A percentile compares a stretch with the other conserved stretches of the same genome.
Evolutionary conservation across 1,284 basidiomycete genomes (phyloP).

Genomic region (Entoloma clypeatum): DNA sequence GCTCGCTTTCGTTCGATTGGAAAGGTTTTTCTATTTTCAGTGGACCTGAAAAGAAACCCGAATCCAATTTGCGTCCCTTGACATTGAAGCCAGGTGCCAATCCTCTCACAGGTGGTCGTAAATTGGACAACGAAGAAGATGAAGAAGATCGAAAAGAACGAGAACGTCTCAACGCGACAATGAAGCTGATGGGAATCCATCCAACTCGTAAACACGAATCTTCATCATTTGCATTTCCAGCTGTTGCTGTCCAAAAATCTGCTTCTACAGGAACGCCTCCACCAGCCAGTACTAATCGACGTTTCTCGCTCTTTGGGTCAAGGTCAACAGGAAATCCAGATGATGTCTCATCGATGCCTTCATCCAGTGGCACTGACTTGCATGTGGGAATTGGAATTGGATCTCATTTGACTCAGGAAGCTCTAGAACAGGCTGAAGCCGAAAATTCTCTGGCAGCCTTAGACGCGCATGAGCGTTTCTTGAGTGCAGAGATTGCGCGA

Average conservation of each 20-base stretch:
- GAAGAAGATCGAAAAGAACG: slow-evolving; percentile 84
- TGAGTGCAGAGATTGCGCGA: slow-evolving; percentile 73
- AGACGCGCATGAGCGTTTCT: slow-evolving; percentile 68
- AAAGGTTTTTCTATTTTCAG: slow-evolving; percentile 67
- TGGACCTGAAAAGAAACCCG: slow-evolving; percentile 56
- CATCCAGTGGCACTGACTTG: slow-evolving; percentile 31
- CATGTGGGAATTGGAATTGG: slow-evolving; percentile 38
- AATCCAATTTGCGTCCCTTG: slow-evolving; percentile 63
- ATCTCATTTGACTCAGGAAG: slow-evolving; percentile 64
- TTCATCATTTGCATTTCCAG: slow-evolving; percentile 31
- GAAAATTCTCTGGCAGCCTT: slow-evolving; percentile 67
- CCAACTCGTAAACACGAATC: slow-evolving; percentile 41
- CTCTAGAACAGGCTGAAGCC: slow-evolving; percentile 71
- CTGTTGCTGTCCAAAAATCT: slow-evolving; percentile 29
- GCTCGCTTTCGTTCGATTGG: slow-evolving; percentile 82
- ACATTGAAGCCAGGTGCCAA: slow-evolving; percentile 63
- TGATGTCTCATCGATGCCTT: slow-evolving; percentile 43
- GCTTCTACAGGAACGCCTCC: slow-evolving; percentile 34
- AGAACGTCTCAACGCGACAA: slow-evolving; percentile 79
- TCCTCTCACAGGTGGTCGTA: slow-evolving; percentile 59
- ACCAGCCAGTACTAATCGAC: slow-evolving; percentile 33
- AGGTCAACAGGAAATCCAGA: slow-evolving; percentile 42
- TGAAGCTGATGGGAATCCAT: slow-evolving; percentile 91
- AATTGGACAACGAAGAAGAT: slow-evolving; percentile 78
- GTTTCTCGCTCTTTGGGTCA: slow-evolving; percentile 71